Evolutionary conservation across 768 basidiomycete species (phyloP), one percentile per base, ranked within the genome.

Genomic region (Cytidiella melzeri): DNA sequence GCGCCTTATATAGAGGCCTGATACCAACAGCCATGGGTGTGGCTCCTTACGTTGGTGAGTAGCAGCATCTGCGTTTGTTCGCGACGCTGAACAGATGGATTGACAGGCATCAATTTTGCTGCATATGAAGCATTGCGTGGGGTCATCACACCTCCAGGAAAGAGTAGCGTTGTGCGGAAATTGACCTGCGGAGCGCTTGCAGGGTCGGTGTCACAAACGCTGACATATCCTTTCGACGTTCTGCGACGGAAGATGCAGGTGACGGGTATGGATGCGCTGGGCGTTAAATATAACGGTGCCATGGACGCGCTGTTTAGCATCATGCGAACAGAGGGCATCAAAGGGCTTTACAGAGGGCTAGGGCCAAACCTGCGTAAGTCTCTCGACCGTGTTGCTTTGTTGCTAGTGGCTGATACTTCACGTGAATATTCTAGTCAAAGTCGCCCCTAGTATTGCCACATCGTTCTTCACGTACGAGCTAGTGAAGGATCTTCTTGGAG

Each of bases 181-280:
- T 64, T 96, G 64, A 56, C 69, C 1, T 96, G 92, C 55, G 95
- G 94, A 30, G 93, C 90, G 26, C 67, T 94, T 53, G 92, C 67
- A 79, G 91, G 91, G n/a, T 82, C 85, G 21, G 85, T 95, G 55
- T 93, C 92, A 11, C 92, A 97, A 66, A 91, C 92, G 43, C 67
- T 97, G 58, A 97, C 94, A 4, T 97, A 95, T 64, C 95, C 95
- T 7, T 90, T 96, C 60, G 95, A 99, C 64, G 90, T 98, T 4
- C 67, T 98, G 51, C 77, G 95, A 41, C 77, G 95, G 53, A 95
- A 97, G 74, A 92, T 98, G 86, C 95, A 98, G 65, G 89, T 95
- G 51, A 77, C 81, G 4, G 91, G 91, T 11, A 84, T 93, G 82
- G 71, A 74, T 23, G 62, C 67, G 11, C 62, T 80, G 53, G 74